Evolutionary conservation across 768 basidiomycete genomes (phyloP).

Genomic region (Hygrophorus russula): DNA sequence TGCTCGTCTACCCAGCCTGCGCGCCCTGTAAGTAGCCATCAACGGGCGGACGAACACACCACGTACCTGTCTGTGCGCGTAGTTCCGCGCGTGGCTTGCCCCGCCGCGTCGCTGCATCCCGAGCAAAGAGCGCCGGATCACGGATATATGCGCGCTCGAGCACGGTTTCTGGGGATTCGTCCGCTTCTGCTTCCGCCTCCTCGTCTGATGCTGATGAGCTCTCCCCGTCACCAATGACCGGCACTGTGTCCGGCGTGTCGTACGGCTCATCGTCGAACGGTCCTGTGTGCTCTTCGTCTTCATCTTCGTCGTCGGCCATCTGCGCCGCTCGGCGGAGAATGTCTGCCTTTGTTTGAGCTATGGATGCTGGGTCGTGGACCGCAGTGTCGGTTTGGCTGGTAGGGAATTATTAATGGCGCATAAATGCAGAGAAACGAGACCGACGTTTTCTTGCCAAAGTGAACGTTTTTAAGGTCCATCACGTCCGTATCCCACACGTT

Average conservation of each 20-base stretch:
- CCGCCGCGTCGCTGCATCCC: constrained; percentile 62
- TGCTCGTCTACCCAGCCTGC: constrained; percentile 74
- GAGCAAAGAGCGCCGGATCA: constrained; percentile 65
- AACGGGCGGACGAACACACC: background rate
- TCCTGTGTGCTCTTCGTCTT: constrained; percentile 16
- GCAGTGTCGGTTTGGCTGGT: constrained; percentile 32
- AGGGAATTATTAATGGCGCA: background rate
- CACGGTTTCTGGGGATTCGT: constrained; percentile 43
- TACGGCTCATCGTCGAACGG: constrained; percentile 45
- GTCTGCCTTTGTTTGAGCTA: constrained; percentile 73
- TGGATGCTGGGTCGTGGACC: constrained; percentile 42
- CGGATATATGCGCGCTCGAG: constrained; percentile 71
- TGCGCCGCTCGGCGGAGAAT: constrained; percentile 70
- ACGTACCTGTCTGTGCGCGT: constrained; percentile 52
- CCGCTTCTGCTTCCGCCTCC: constrained; percentile 22
- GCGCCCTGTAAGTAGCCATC: background rate
- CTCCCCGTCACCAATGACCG: constrained; percentile 39
- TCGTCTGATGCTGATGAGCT: constrained; percentile 30
- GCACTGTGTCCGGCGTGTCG: constrained; percentile 28
- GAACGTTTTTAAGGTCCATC: constrained; percentile 51
- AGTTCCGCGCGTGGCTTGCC: constrained; percentile 59
- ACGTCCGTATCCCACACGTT: constrained; percentile 71
- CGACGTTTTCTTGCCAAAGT: constrained; percentile 57
- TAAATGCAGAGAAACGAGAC: constrained; percentile 10
- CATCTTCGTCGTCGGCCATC: constrained; percentile 53